Base-by-base conservation (phyloP, 2,329 filamentous ascomycete species). In the Anisogramma anomala region DNA sequence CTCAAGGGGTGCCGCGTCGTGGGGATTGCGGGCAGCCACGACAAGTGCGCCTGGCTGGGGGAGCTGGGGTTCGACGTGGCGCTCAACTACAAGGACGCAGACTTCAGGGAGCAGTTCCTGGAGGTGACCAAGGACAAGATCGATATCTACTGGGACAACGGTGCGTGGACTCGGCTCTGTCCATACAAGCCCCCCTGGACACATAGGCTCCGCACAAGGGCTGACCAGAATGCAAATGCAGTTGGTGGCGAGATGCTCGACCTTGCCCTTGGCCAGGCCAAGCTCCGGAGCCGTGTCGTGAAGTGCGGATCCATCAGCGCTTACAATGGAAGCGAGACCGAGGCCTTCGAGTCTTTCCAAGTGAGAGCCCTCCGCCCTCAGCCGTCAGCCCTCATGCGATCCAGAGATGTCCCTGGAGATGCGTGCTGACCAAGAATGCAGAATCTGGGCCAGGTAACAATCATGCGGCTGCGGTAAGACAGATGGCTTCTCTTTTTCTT, bases 121-220 rank as follows among this genome's bases (percentile, higher is more conserved):
- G 69, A 68, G 31, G 75, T 72, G 4, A 82, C 78, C 2, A 47
- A 47, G 34, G 45, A 68, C 8, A 53, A 45, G 32, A 82, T 79
- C 42, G 76, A 82, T 58, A 76, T 85, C 11, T 85, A 77, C 60
- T 85, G 77, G 56, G 81, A 85, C 59, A 84, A 84, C 61, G 53
- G 51, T 51, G 9, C 48, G 48, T 45, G n/a, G n/a, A n/a, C n/a
- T n/a, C n/a, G n/a, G n/a, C n/a, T n/a, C n/a, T n/a, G n/a, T n/a
- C n/a, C n/a, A n/a, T n/a, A n/a, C n/a, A n/a, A n/a, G n/a, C n/a
- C n/a, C n/a, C n/a, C n/a, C n/a, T n/a, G n/a, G n/a, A n/a, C n/a
- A n/a, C n/a, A n/a, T n/a, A n/a, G n/a, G n/a, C n/a, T n/a, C 11
- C 26, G 6, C 18, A 13, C 28, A 6, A 14, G 18, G 22, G 37